Evolutionary conservation across 2,329 filamentous ascomycete genomes (phyloP).

Genomic region (Dothideomycetes sp.): DNA sequence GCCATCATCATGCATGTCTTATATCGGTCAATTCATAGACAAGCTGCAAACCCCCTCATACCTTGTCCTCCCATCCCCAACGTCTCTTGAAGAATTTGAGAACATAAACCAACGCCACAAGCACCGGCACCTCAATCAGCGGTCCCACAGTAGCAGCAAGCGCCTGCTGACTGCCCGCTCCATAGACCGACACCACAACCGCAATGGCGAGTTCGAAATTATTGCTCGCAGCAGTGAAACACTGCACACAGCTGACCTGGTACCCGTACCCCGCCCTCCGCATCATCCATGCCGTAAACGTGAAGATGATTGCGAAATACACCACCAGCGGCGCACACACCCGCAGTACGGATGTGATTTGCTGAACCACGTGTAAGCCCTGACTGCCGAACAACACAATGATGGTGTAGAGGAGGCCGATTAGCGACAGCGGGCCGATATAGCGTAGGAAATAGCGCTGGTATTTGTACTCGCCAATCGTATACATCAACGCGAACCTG

Average conservation of each 20-base stretch:
- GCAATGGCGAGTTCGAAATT: conserved; percentile 91
- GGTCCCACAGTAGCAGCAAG: conserved; percentile 76
- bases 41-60: too few relatives aligned
- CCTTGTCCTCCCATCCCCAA: conserved; percentile 32
- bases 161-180: conserved; percentile 66
- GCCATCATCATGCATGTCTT: too few relatives aligned
- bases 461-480: conserved; percentile 47
- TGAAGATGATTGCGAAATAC: conserved; percentile 71
- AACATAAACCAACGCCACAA: conserved; percentile 67
- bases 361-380: conserved; percentile 63
- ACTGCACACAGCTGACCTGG: conserved; percentile 56
- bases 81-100: conserved; percentile 49
- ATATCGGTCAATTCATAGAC: too few relatives aligned
- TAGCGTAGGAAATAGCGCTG: conserved; percentile 58
- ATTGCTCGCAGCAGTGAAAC: conserved; percentile 82
- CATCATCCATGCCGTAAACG: conserved; percentile 51
- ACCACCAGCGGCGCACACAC: conserved; percentile 72
- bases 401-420: conserved; percentile 81
- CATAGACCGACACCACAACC: conserved; percentile 73
- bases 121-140: conserved; percentile 74
- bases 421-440: conserved; percentile 61
- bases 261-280: conserved; percentile 65
- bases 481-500: conserved; percentile 42
- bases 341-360: conserved; percentile 71
- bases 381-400: conserved; percentile 77